A percentile compares a stretch with the other conserved stretches of the same genome.
These are phyloP conservation scores for Noccaea bulbosa DNA, from an alignment of 345 rosid genomes.

Conservation along the genomic window DNA sequence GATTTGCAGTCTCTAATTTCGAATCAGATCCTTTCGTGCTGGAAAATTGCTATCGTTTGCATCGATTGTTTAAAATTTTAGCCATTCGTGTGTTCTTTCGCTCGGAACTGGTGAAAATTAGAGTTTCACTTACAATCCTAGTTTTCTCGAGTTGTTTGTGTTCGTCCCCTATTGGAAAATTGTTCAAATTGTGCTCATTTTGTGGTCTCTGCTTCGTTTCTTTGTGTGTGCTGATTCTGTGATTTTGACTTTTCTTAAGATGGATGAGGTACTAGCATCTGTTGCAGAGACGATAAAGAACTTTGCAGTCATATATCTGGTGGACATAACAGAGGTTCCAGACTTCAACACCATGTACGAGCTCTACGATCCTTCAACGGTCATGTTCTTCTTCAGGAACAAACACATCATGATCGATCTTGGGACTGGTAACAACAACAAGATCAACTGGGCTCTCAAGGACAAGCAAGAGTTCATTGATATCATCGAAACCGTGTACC, in stretches of 20 bases:
- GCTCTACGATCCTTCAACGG: slow-evolving; percentile 86
- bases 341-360: slow-evolving; percentile 97
- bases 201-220: not conserved
- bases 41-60: not conserved
- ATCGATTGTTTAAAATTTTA: not conserved
- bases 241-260: slow-evolving; percentile 49
- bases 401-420: slow-evolving; percentile 98
- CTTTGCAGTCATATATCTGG: slow-evolving; percentile 93
- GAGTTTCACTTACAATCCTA: not conserved
- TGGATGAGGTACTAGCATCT: slow-evolving; percentile 89
- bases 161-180: not conserved
- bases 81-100: not conserved
- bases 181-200: not conserved
- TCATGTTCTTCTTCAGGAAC: slow-evolving; percentile 98
- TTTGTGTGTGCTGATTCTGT: not conserved
- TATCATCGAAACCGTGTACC: slow-evolving; percentile 84
- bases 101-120: slow-evolving; percentile 10
- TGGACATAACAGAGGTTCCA: slow-evolving; percentile 88
- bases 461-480: slow-evolving; percentile 97
- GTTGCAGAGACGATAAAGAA: slow-evolving; percentile 97
- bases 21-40: not conserved
- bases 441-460: slow-evolving; percentile 97
- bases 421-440: slow-evolving; percentile 97
- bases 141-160: not conserved
- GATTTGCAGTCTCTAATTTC: not conserved